These are phyloP conservation scores for Monosporascus ibericus DNA, from an alignment of 2,329 filamentous ascomycete genomes.

Conservation along the genomic window DNA sequence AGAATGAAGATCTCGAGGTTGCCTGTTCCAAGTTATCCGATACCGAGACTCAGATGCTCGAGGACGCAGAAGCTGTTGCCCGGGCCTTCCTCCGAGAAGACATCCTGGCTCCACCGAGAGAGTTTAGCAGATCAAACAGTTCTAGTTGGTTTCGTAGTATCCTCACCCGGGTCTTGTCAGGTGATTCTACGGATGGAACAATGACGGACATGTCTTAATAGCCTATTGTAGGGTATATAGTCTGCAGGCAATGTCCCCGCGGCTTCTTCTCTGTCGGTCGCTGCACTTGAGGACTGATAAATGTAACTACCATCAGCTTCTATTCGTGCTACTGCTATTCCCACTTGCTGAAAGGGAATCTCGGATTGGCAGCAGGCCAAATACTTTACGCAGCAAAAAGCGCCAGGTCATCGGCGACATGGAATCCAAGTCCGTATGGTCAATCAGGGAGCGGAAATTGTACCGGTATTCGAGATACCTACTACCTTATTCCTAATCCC, in stretches of 20 bases:
- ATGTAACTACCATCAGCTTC: too few species aligned
- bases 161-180: constrained; percentile 17
- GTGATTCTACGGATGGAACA: background rate
- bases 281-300: too few species aligned
- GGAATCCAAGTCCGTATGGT: too few species aligned
- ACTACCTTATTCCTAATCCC: too few species aligned
- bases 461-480: too few species aligned
- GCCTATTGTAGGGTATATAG: background rate
- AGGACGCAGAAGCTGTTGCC: constrained; percentile 57
- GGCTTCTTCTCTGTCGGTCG: too few species aligned
- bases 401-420: too few species aligned
- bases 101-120: constrained; percentile 20
- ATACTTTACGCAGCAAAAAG: too few species aligned
- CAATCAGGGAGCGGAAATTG: too few species aligned
- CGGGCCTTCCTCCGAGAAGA: constrained; percentile 49
- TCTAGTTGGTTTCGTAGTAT: constrained; percentile 17
- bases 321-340: too few species aligned
- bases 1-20: constrained; percentile 69
- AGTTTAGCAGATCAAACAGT: constrained; percentile 1
- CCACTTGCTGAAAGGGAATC: too few species aligned
- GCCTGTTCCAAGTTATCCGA: constrained; percentile 63
- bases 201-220: background rate
- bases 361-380: too few species aligned
- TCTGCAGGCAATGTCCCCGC: background rate
- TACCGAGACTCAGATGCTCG: constrained; percentile 59